Percentiles rank a stretch among this genome's conserved stretches.
Conservation (phyloP, 1,284 basidiomycete species). For the Megacollybia platyphylla region DNA sequence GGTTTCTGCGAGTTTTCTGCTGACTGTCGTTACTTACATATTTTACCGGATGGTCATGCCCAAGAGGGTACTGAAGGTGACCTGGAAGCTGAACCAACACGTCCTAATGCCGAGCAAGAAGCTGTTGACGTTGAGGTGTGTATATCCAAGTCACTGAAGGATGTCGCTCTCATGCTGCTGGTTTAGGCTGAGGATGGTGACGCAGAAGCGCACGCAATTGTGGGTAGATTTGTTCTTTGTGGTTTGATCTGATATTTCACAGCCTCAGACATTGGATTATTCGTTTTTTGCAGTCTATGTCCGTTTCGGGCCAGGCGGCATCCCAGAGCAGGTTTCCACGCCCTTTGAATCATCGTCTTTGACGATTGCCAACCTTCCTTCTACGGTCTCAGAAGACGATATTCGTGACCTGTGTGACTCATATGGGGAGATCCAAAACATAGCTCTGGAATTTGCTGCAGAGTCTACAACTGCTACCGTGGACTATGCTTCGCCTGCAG, state of each 20-base stretch:
- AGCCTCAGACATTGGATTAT: constrained; percentile 14
- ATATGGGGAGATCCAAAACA: constrained; percentile 16
- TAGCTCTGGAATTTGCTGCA: constrained; percentile 10
- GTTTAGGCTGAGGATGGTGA: neutral
- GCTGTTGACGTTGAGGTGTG: neutral
- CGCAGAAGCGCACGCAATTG: neutral
- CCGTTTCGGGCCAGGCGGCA: constrained; percentile 20
- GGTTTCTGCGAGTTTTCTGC: constrained; percentile 19
- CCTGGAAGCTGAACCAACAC: neutral
- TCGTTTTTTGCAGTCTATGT: constrained; percentile 22
- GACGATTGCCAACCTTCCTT: constrained; percentile 23
- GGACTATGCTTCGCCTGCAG: constrained; percentile 13
- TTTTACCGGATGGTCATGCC: constrained; percentile 8
- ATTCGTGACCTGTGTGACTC: constrained; percentile 13
- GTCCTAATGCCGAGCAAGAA: neutral
- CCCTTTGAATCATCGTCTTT: constrained; percentile 24
- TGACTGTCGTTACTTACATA: constrained; percentile 17
- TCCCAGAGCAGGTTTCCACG: constrained; percentile 20
- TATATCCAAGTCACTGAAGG: neutral
- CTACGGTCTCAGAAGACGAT: constrained; percentile 13
- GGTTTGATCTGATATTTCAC: constrained; percentile 8
- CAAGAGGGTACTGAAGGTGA: neutral
- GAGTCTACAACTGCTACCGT: constrained; percentile 14
- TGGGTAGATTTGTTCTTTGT: constrained; percentile 3
- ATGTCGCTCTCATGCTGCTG: neutral